Percentiles rank a stretch among this genome's conserved stretches.
Conservation (phyloP, 192 early-diverging fungal species). For the Pilobolus umbonatus region DNA sequence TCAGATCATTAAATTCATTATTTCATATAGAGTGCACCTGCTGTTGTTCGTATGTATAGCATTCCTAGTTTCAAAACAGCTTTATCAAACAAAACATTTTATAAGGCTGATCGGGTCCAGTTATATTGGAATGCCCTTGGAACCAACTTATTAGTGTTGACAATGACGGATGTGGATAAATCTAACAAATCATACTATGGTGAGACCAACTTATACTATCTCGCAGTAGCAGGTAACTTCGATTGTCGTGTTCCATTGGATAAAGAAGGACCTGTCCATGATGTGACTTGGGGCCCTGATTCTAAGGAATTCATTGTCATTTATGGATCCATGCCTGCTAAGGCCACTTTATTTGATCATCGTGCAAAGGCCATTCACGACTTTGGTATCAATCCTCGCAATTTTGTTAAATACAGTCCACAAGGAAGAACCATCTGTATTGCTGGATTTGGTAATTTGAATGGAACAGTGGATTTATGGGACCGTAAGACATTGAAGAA, state of each 20-base stretch:
- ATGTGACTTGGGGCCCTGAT: constrained; percentile 91
- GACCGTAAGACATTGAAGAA: constrained; percentile 86
- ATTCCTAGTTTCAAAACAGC: constrained; percentile 68
- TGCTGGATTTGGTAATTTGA: constrained; percentile 95
- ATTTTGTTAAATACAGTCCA: constrained; percentile 84
- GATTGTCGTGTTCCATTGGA: constrained; percentile 83
- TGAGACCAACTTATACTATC: constrained; percentile 89
- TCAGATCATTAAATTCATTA: not conserved
- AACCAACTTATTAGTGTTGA: constrained; percentile 84
- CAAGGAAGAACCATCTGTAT: constrained; percentile 86
- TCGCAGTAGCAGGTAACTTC: constrained; percentile 87
- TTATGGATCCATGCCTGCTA: constrained; percentile 92
- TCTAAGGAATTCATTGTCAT: constrained; percentile 97
- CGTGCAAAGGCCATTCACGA: constrained; percentile 77
- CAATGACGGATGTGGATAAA: constrained; percentile 93
- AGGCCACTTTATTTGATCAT: constrained; percentile 91
- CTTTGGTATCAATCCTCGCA: constrained; percentile 84
- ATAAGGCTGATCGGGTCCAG: constrained; percentile 87
- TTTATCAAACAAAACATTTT: constrained; percentile 89
- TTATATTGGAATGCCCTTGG: constrained; percentile 92
- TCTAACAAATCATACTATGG: constrained; percentile 97
- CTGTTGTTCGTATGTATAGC: constrained; percentile 81
- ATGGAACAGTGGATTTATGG: constrained; percentile 91
- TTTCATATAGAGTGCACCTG: constrained; percentile 60
- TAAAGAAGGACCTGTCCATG: constrained; percentile 90